Conservation (phyloP, 2,329 filamentous ascomycete species). For the Achaetomium macrosporum region DNA sequence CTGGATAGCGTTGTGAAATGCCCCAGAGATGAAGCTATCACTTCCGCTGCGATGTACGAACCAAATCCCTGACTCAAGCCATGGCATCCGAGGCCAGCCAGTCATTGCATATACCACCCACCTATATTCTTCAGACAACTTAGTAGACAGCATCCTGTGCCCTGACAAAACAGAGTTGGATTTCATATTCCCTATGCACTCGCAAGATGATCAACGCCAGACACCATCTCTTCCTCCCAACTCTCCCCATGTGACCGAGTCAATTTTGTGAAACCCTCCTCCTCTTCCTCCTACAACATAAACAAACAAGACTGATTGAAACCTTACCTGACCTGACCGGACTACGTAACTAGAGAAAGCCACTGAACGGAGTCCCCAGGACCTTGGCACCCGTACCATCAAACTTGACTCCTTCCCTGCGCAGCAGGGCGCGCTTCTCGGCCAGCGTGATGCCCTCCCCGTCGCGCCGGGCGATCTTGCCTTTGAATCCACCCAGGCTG, state of each 20-base stretch:
- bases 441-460: slow-evolving; percentile 53
- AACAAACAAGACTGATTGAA: not conserved
- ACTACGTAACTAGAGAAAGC: slow-evolving; percentile 29
- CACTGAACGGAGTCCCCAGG: slow-evolving; percentile 49
- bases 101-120: no score
- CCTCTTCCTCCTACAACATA: not conserved
- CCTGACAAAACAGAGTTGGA: no score
- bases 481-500: slow-evolving; percentile 65
- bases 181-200: not conserved
- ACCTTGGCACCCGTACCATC: slow-evolving; percentile 51
- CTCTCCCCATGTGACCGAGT: no score
- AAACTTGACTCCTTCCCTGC: slow-evolving; percentile 59
- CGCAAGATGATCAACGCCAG: not conserved
- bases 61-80: no score
- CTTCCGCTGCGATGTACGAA: no score
- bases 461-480: slow-evolving; percentile 52
- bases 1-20: not conserved
- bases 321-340: not conserved
- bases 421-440: slow-evolving; percentile 58
- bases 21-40: not conserved
- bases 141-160: no score
- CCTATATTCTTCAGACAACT: no score
- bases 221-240: not conserved
- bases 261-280: no score
- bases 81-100: not conserved